Evolutionary conservation across 345 rosid genomes (phyloP).

Genomic region (Eucalyptus sp.): DNA sequence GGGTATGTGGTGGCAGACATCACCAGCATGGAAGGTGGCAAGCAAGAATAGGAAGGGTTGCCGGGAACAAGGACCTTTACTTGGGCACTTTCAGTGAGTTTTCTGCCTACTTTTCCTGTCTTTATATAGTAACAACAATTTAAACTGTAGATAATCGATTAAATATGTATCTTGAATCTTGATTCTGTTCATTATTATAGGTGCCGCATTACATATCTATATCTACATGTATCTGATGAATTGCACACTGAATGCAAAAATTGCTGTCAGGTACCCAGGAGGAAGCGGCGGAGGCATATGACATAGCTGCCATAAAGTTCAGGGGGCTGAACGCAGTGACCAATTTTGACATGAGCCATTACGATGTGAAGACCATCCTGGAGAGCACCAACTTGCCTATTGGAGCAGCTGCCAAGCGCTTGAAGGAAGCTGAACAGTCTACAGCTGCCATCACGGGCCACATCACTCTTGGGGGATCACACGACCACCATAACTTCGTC

Average conservation of each 20-base stretch:
- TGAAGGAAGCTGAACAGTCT: slow-evolving; percentile 23
- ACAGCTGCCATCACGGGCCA: slow-evolving; percentile 8
- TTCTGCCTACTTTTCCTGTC: not conserved
- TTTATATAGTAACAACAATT: not conserved
- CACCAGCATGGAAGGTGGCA: slow-evolving; percentile 99
- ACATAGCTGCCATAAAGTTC: slow-evolving; percentile 91
- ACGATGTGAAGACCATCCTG: slow-evolving; percentile 72
- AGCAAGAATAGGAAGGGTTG: slow-evolving; percentile 97
- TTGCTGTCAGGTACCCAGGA: slow-evolving; percentile 61
- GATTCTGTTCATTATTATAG: not conserved
- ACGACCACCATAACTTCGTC: not conserved
- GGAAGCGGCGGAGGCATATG: slow-evolving; percentile 98
- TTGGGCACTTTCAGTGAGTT: slow-evolving; percentile 77
- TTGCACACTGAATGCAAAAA: not conserved
- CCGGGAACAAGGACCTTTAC: slow-evolving; percentile 95
- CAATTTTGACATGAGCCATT: slow-evolving; percentile 89
- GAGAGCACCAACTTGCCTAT: slow-evolving; percentile 74
- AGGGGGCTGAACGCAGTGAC: slow-evolving; percentile 93
- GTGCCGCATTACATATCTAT: not conserved
- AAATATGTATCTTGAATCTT: not conserved
- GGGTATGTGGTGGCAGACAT: slow-evolving; percentile 28
- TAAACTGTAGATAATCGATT: not conserved
- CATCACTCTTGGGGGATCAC: slow-evolving; percentile 1
- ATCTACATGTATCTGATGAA: not conserved
- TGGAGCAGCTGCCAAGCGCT: slow-evolving; percentile 55